phyloP scores from a whole-genome alignment of 345 rosid species.

The Pistacia vera region DNA sequence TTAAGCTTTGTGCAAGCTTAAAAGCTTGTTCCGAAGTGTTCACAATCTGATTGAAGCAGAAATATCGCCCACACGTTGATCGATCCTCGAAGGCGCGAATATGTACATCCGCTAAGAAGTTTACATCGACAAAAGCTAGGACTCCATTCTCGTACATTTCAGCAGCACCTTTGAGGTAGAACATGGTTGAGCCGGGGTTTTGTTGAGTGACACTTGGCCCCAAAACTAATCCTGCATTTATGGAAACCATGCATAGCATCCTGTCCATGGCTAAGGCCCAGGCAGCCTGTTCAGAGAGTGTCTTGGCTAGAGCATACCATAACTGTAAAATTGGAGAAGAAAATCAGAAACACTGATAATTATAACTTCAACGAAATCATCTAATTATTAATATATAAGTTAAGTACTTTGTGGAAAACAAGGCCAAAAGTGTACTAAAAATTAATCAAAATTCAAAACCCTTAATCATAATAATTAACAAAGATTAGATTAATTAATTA shows the following conservation, averaged over 20 bases:
- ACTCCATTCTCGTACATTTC: conserved; percentile 87
- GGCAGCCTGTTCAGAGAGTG: conserved; percentile 78
- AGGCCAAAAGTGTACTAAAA: no score
- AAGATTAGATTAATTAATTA: no score
- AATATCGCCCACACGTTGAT: conserved; percentile 74
- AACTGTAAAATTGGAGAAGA: conserved; percentile 40
- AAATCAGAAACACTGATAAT: not conserved
- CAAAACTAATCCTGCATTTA: conserved; percentile 71
- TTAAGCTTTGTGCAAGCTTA: conserved; percentile 55
- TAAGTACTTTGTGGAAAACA: no score
- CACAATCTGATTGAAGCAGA: conserved; percentile 75
- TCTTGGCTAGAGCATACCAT: conserved; percentile 84
- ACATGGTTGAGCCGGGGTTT: conserved; percentile 68
- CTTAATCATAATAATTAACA: no score
- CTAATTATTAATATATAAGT: no score
- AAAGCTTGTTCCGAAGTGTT: conserved; percentile 61
- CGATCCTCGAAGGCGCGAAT: conserved; percentile 67
- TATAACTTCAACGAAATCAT: no score
- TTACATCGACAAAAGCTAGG: conserved; percentile 58
- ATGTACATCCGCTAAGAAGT: conserved; percentile 68
- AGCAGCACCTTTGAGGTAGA: conserved; percentile 85
- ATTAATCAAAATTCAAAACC: no score
- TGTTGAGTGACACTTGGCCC: conserved; percentile 72
- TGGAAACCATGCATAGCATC: conserved; percentile 74
- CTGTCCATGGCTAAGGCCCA: conserved; percentile 98